A percentile compares a stretch with the other conserved stretches of the same genome.
These are phyloP conservation scores for Neodidymelliopsis sp. DNA, from an alignment of 2,329 filamentous ascomycete species.

Conservation along the genomic window DNA sequence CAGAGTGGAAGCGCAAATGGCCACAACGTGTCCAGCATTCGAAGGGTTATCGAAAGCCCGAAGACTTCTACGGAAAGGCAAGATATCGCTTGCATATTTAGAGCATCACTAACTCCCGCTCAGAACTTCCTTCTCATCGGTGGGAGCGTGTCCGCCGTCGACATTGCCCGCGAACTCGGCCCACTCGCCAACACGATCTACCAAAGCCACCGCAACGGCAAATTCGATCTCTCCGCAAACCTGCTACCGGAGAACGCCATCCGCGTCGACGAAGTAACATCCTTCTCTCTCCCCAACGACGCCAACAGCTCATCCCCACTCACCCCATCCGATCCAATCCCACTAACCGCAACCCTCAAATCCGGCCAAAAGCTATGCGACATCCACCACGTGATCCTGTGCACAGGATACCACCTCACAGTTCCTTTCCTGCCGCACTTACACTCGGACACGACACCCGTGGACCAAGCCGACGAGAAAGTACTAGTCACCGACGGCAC, in stretches of 20 bases:
- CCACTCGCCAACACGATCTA: conserved; percentile 55
- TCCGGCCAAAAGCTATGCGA: conserved; percentile 61
- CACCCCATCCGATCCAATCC: conserved; percentile 51
- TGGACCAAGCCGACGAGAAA: conserved; percentile 59
- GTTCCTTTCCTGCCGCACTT: conserved; percentile 68
- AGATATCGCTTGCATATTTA: conserved; percentile 17
- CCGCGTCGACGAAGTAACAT: conserved; percentile 61
- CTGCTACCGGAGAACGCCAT: conserved; percentile 63
- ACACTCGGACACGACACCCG: conserved; percentile 54
- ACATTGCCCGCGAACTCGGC: conserved; percentile 63
- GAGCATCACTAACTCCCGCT: background rate
- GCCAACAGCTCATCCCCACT: conserved; percentile 1
- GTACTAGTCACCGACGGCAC: conserved; percentile 70
- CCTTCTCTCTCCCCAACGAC: conserved; percentile 50
- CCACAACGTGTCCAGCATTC: conserved; percentile 59
- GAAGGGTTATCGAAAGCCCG: conserved; percentile 58
- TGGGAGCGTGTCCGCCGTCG: conserved; percentile 62
- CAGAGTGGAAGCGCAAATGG: conserved; percentile 56
- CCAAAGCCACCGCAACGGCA: conserved; percentile 66
- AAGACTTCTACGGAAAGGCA: conserved; percentile 62
- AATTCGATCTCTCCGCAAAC: conserved; percentile 64
- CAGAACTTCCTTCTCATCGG: conserved; percentile 65
- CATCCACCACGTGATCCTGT: conserved; percentile 69
- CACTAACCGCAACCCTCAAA: conserved; percentile 60
- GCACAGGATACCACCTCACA: conserved; percentile 73